These are phyloP conservation scores for Skeletonema potamos DNA, from an alignment of 108 stramenopile genomes.

Conservation along the genomic window DNA sequence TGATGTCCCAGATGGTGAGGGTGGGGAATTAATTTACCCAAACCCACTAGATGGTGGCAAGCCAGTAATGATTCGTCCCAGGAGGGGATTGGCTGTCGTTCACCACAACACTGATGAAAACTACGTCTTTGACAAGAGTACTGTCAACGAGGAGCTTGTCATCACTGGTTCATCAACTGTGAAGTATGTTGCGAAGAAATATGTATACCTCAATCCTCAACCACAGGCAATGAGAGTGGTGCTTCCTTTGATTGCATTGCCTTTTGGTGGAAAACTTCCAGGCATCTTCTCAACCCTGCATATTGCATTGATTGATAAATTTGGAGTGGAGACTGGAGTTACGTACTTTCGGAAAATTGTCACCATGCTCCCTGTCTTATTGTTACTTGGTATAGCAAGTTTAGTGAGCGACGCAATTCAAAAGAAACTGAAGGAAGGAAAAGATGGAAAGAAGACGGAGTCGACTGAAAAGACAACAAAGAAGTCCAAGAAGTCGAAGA, in stretches of 20 bases:
- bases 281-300: constrained; percentile 46
- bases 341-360: constrained; percentile 75
- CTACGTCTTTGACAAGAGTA: constrained; percentile 57
- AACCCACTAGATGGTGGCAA: constrained; percentile 40
- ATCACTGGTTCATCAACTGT: constrained; percentile 22
- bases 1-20: constrained; percentile 39
- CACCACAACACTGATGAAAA: constrained; percentile 85
- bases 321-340: constrained; percentile 68
- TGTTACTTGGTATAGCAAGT: constrained; percentile 52
- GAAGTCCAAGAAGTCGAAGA: constrained; percentile 2
- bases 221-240: constrained; percentile 59
- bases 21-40: constrained; percentile 69
- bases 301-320: constrained; percentile 60
- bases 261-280: constrained; percentile 72
- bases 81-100: constrained; percentile 80
- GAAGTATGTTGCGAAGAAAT: constrained; percentile 83
- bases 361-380: constrained; percentile 59
- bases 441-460: constrained; percentile 20
- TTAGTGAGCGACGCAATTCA: constrained; percentile 31
- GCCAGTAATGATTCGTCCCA: constrained; percentile 68
- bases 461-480: constrained; percentile 5
- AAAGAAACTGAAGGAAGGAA: constrained; percentile 12
- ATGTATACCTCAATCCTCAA: constrained; percentile 68
- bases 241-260: constrained; percentile 71
- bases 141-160: constrained; percentile 69